phyloP scores from a whole-genome alignment of 2,329 filamentous ascomycete genomes.

The Lecanicillium sp. region DNA sequence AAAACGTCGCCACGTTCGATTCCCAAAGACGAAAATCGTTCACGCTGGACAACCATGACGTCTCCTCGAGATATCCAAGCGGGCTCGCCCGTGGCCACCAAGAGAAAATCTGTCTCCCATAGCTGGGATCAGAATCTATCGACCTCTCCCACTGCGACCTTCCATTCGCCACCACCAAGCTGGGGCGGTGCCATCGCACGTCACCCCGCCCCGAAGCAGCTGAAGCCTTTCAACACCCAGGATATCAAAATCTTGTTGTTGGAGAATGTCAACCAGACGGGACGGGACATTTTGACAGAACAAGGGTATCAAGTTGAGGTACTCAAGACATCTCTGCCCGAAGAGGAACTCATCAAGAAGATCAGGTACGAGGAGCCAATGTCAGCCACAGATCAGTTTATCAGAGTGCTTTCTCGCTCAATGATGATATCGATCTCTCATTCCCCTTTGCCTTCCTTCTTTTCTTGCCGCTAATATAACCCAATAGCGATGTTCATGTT shows the following conservation, averaged over 20 bases:
- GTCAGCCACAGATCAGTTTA: too few species aligned
- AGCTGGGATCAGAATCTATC: constrained; percentile 54
- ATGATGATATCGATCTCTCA: too few species aligned
- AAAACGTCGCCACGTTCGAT: too few species aligned
- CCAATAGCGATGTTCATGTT: constrained; percentile 76
- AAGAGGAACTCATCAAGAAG: constrained; percentile 93
- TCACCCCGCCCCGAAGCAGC: constrained; percentile 52
- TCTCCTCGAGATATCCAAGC: constrained; percentile 40
- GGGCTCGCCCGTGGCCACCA: constrained; percentile 23
- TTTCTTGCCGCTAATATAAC: constrained; percentile 10
- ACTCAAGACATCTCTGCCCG: constrained; percentile 79
- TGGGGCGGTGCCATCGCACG: constrained; percentile 36
- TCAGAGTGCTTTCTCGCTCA: too few species aligned
- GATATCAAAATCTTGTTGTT: constrained; percentile 94
- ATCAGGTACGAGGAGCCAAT: constrained; percentile 59
- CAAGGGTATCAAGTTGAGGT: constrained; percentile 97
- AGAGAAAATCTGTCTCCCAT: constrained; percentile 38
- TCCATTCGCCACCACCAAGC: constrained; percentile 65
- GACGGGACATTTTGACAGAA: constrained; percentile 67
- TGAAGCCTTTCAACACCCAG: constrained; percentile 92
- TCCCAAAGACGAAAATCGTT: too few species aligned
- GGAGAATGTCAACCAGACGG: constrained; percentile 92
- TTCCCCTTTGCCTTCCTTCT: constrained; percentile 11
- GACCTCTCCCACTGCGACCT: constrained; percentile 65
- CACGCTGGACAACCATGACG: constrained; percentile 28